Base-by-base conservation (phyloP, 257 asterid genomes). In the Penstemon eatonii region DNA sequence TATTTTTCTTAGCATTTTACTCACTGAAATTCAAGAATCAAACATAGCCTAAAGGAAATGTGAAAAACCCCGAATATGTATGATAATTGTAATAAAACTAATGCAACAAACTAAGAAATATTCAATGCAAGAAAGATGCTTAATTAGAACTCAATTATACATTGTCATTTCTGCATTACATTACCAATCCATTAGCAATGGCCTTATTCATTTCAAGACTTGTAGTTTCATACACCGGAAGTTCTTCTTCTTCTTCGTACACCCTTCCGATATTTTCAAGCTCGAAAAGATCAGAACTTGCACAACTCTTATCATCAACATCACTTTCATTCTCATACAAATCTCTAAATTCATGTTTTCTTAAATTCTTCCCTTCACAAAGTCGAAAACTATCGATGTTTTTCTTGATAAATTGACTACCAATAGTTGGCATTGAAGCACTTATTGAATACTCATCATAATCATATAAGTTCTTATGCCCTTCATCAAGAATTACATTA, bases 171-270 rank as follows among this genome's bases (percentile, higher is more conserved):
- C 44, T 52, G 12, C 64, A 12, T 70, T 77, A 73, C 54, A 73
- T 60, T 13, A 71, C 25, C 58, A 85, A 53, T 5, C 85, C 83
- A 59, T 72, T 76, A 59, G 89, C 86, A 78, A 86, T 85, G 39
- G 89, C 89, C 54, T 80, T 83, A 78, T 89, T 85, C 67, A 85
- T 74, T 80, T 76, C 79, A 64, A 85, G 64, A 72, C 80, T 75
- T n/a, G 97, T 89, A 13, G 91, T 91, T 68, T 86, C 97, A 64
- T 87, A 91, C 0, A 91, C 96, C 0, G 97, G 97, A 76, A 91
- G 66, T 47, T 87, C 95, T 65, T 87, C 86, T 25, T 72, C 68
- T 67, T 80, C 81, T 18, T 72, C 71, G 44, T 84, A 89, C 41
- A 73, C 75, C 60, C 79, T 65, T 8, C 87, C 85, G 66, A 91